phyloP scores from a whole-genome alignment of 2,329 filamentous ascomycete genomes.

The Botrytis tulipae region DNA sequence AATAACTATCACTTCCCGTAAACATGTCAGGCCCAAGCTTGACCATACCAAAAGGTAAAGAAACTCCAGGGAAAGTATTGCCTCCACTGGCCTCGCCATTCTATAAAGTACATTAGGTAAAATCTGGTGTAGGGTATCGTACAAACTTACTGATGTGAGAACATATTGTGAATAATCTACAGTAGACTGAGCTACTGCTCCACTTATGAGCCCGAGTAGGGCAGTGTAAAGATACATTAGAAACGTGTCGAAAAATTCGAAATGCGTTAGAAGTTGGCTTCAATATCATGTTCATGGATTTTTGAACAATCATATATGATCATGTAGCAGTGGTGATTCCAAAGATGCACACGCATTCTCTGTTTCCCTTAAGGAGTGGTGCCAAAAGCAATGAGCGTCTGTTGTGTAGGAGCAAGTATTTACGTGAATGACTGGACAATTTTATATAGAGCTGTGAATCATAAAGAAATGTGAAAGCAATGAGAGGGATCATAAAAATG shows the following conservation, averaged over 20 bases:
- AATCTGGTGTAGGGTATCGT: neutral
- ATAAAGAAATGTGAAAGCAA: neutral
- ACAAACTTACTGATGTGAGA: slow-evolving; percentile 17
- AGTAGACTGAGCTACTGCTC: slow-evolving; percentile 1
- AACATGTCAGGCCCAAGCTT: slow-evolving; percentile 39
- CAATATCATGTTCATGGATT: neutral
- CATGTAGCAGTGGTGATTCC: neutral
- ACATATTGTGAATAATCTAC: slow-evolving; percentile 21
- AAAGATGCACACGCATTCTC: neutral
- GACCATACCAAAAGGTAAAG: slow-evolving; percentile 26
- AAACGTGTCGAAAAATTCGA: neutral
- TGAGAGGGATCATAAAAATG: neutral
- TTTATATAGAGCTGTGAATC: neutral
- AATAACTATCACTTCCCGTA: slow-evolving; percentile 47
- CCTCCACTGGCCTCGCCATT: slow-evolving; percentile 19
- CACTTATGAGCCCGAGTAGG: slow-evolving; percentile 5
- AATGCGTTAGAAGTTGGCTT: neutral
- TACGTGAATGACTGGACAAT: neutral
- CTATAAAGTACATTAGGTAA: neutral
- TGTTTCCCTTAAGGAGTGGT: neutral
- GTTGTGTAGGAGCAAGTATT: neutral
- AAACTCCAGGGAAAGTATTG: slow-evolving; percentile 26
- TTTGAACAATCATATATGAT: neutral
- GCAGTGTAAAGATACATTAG: slow-evolving; percentile 10
- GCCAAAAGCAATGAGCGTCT: neutral